Evolutionary conservation across 73 alveolate species (phyloP).

Genomic region (Durusdinium trenchii): DNA sequence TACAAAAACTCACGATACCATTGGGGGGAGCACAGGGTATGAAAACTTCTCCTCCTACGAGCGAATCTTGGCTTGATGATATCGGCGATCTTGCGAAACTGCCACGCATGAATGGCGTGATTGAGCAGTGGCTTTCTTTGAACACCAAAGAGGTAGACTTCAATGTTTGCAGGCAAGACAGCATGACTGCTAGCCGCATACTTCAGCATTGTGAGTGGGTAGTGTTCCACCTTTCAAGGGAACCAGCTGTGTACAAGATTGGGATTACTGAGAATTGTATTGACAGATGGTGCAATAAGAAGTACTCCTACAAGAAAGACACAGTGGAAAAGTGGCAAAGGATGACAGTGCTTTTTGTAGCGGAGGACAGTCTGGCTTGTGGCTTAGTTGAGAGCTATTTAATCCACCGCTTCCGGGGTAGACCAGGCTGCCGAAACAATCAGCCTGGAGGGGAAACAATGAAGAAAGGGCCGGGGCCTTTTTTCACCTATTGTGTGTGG

Average conservation of each 20-base stretch:
- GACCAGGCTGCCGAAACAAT: background rate
- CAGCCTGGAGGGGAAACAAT: conserved; percentile 9
- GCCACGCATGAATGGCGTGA: background rate
- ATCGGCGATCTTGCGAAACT: background rate
- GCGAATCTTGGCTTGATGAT: background rate
- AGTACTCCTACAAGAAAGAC: background rate
- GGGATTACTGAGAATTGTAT: background rate
- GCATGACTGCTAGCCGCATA: background rate
- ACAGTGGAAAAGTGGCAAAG: background rate
- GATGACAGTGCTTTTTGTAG: background rate
- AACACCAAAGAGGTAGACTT: background rate
- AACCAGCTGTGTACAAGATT: background rate
- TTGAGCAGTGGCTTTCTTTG: background rate
- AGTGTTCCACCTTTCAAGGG: background rate
- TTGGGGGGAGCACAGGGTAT: background rate
- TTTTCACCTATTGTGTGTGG: conserved; percentile 3
- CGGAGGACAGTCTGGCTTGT: background rate
- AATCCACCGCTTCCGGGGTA: background rate
- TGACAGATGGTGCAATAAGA: background rate
- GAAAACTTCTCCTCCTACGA: background rate
- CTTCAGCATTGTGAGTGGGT: background rate
- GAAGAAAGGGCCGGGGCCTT: conserved; percentile 6
- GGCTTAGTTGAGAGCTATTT: background rate
- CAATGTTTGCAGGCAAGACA: background rate
- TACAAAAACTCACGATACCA: background rate